phyloP scores from a whole-genome alignment of 169 alveolate genomes.

The Eimeria zaria region DNA sequence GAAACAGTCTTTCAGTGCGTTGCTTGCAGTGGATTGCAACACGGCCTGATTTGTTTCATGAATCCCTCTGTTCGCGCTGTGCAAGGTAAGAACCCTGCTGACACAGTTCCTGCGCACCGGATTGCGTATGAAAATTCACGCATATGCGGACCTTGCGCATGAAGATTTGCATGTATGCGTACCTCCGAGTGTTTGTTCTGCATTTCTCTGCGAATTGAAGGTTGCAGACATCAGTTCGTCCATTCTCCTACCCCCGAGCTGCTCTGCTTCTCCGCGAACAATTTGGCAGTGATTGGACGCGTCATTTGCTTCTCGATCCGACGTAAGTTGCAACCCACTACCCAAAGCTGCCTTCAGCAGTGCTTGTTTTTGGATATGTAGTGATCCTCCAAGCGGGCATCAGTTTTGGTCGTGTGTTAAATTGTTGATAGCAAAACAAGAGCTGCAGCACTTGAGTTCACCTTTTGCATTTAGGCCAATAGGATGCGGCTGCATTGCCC shows the following conservation, averaged over 20 bases:
- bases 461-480: constrained; percentile 64
- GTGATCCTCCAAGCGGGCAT: neutral
- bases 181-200: neutral
- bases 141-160: neutral
- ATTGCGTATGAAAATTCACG: neutral
- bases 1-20: neutral
- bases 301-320: constrained; percentile 64
- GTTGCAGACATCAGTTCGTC: constrained; percentile 71
- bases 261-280: constrained; percentile 76
- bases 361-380: neutral
- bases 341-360: neutral
- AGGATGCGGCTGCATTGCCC: constrained; percentile 84
- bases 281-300: constrained; percentile 37
- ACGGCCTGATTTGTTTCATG: constrained; percentile 73
- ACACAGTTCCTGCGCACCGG: neutral
- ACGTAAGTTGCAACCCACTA: constrained; percentile 18
- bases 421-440: neutral
- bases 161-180: neutral
- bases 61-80: constrained; percentile 68
- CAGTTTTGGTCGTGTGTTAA: neutral
- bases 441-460: neutral
- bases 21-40: constrained; percentile 80
- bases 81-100: constrained; percentile 40
- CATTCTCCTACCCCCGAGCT: constrained; percentile 66
- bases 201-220: neutral